Evolutionary conservation across 805 yeast genomes (phyloP).

Genomic region (Ogataea trehalophila): DNA sequence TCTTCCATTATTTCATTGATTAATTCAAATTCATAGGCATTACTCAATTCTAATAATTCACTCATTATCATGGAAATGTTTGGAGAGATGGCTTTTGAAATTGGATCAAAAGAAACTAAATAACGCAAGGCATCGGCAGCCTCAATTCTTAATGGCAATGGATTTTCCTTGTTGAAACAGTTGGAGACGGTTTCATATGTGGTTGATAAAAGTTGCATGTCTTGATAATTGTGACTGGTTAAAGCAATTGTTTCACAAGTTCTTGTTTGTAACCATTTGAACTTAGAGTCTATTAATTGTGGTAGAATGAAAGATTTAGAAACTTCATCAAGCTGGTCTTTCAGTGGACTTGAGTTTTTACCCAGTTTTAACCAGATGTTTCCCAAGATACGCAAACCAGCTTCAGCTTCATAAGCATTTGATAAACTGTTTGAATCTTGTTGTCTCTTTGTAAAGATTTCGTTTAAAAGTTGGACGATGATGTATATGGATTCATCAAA

Average conservation of each 20-base stretch:
- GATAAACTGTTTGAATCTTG: constrained; percentile 31
- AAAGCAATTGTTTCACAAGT: constrained; percentile 52
- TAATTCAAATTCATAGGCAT: constrained; percentile 76
- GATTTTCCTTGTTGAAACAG: constrained; percentile 33
- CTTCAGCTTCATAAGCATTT: constrained; percentile 59
- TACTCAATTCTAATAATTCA: constrained; percentile 61
- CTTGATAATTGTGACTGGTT: constrained; percentile 19
- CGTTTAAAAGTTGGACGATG: constrained; percentile 49
- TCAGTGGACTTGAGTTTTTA: constrained; percentile 47
- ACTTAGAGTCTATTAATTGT: constrained; percentile 43
- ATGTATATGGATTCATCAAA: constrained; percentile 43
- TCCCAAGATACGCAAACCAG: constrained; percentile 70
- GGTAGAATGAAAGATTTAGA: constrained; percentile 61
- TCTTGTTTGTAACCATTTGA: constrained; percentile 67
- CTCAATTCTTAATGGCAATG: constrained; percentile 46
- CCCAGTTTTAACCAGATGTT: constrained; percentile 54
- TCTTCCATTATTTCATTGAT: constrained; percentile 89
- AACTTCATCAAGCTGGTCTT: constrained; percentile 58
- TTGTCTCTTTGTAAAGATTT: constrained; percentile 34
- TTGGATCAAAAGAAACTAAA: constrained; percentile 33
- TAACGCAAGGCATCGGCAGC: constrained; percentile 49
- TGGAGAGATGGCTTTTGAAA: constrained; percentile 54
- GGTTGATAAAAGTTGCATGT: constrained; percentile 29
- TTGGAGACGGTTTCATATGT: constrained; percentile 32
- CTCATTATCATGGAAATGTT: constrained; percentile 76